Conservation (phyloP, 2,329 filamentous ascomycete species). For the Penicillium sp. region DNA sequence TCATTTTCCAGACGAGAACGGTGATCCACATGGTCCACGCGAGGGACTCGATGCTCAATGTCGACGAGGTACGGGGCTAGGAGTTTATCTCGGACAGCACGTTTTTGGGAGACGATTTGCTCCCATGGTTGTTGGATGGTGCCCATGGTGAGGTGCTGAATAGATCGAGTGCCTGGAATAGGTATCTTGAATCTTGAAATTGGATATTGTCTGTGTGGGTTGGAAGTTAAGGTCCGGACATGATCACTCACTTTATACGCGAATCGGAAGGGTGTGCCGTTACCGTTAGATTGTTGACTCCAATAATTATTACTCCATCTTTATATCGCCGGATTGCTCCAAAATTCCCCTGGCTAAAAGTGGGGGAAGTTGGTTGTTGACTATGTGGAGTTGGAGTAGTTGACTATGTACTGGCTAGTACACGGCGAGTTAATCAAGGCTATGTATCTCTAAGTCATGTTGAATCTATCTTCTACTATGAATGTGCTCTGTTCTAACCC, state of each 20-base stretch:
- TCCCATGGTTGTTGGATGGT: slow-evolving; percentile 36
- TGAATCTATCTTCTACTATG: not conserved
- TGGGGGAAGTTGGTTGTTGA: slow-evolving; percentile 8
- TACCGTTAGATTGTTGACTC: slow-evolving; percentile 4
- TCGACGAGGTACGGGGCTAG: slow-evolving; percentile 38
- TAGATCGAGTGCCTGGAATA: not conserved
- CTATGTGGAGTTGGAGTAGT: slow-evolving; percentile 1
- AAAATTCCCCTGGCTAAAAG: slow-evolving; percentile 8
- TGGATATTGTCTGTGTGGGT: not conserved
- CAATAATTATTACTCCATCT: not conserved
- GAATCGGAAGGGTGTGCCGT: slow-evolving; percentile 14
- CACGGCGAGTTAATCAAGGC: not conserved
- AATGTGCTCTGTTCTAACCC: too few species aligned
- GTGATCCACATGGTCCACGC: slow-evolving; percentile 30
- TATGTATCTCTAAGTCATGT: not conserved
- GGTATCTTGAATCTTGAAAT: not conserved
- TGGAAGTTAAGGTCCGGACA: too few species aligned
- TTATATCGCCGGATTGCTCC: not conserved
- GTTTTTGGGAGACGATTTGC: slow-evolving; percentile 40
- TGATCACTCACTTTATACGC: slow-evolving; percentile 5
- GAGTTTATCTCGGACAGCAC: slow-evolving; percentile 32
- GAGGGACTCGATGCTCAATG: slow-evolving; percentile 35
- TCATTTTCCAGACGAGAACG: slow-evolving; percentile 35
- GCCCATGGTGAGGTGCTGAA: slow-evolving; percentile 23
- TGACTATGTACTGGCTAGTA: not conserved